phyloP scores from a whole-genome alignment of 2,329 filamentous ascomycete genomes.

The Xylaria sp. region DNA sequence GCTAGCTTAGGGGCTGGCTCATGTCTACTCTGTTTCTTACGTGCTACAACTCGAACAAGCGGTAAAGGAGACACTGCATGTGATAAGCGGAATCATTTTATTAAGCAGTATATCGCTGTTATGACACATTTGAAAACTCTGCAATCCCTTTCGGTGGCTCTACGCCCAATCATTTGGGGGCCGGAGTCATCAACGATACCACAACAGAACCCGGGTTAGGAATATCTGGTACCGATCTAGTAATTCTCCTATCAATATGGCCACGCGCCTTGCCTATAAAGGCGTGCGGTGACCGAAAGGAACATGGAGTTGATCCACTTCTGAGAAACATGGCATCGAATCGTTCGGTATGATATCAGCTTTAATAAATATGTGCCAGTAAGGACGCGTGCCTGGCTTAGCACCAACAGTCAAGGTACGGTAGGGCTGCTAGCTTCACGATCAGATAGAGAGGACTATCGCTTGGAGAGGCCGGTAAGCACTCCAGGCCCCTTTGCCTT shows the following conservation, averaged over 20 bases:
- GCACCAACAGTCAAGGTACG: background rate
- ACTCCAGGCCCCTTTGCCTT: background rate
- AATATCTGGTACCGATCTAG: background rate
- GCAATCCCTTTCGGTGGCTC: background rate
- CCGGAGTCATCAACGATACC: slow-evolving; percentile 7
- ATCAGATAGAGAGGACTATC: background rate
- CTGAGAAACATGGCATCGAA: background rate
- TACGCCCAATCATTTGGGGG: slow-evolving; percentile 11
- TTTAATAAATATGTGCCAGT: background rate
- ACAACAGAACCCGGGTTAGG: background rate
- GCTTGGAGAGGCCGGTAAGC: background rate
- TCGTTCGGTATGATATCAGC: background rate
- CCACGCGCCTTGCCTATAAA: background rate
- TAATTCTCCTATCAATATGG: background rate
- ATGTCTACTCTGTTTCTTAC: background rate
- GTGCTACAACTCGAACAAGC: background rate
- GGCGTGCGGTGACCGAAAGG: slow-evolving; percentile 7
- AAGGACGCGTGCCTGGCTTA: background rate
- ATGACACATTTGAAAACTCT: slow-evolving; percentile 8
- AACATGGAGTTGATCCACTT: background rate
- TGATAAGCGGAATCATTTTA: slow-evolving; percentile 2
- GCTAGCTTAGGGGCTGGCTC: background rate
- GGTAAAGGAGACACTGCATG: background rate
- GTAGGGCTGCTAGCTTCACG: slow-evolving; percentile 15
- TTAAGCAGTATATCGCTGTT: slow-evolving; percentile 15